These are phyloP conservation scores for Spencermartinsiella ligniputridi DNA, from an alignment of 1,139 yeast genomes.

Conservation along the genomic window DNA sequence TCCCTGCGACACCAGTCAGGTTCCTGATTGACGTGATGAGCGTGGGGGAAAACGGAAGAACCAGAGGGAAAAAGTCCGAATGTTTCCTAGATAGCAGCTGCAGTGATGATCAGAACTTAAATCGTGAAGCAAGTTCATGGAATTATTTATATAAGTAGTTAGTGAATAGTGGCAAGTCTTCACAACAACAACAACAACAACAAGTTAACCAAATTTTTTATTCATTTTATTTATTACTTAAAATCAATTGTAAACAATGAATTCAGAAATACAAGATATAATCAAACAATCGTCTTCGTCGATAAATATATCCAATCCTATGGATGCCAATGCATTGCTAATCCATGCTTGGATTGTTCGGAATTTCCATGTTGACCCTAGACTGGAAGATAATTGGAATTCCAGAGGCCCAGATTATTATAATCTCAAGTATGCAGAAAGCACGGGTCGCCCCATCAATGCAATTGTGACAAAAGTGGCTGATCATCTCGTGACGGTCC, in stretches of 20 bases:
- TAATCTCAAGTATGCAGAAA: neutral
- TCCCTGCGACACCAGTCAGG: too few species aligned
- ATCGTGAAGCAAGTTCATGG: too few species aligned
- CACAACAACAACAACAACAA: too few species aligned
- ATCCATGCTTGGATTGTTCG: neutral
- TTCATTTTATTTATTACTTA: too few species aligned
- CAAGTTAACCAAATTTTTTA: too few species aligned
- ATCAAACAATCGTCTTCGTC: neutral
- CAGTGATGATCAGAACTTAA: too few species aligned
- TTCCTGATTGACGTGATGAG: slow-evolving; percentile 1
- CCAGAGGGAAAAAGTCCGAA: too few species aligned
- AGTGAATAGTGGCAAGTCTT: too few species aligned
- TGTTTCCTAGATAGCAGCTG: too few species aligned
- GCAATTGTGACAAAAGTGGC: neutral
- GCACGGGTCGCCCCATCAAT: neutral
- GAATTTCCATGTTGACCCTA: neutral
- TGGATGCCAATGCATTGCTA: neutral
- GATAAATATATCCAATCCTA: neutral
- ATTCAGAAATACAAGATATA: neutral
- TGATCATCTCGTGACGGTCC: neutral
- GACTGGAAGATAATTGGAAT: neutral
- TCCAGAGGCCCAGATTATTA: neutral
- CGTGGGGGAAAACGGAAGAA: neutral
- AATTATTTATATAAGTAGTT: too few species aligned
- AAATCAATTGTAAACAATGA: too few species aligned